Evolutionary conservation across 106 monocot species (phyloP).

Genomic region (Xerophyta viscosa): DNA sequence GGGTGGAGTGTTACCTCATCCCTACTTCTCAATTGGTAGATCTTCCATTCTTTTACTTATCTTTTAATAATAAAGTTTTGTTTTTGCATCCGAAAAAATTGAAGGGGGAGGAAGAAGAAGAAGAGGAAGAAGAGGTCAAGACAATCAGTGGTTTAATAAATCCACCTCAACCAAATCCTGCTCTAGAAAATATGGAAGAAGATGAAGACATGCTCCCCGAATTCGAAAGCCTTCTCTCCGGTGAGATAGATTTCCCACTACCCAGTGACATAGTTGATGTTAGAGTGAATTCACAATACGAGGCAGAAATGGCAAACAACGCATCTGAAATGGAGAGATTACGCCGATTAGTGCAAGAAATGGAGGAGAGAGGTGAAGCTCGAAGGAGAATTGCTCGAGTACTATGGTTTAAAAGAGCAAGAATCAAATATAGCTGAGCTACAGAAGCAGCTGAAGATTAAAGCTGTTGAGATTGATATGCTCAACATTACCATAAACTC

Average conservation of each 20-base stretch:
- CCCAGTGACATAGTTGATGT: constrained; percentile 42
- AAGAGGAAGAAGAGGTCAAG: constrained; percentile 83
- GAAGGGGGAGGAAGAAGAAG: constrained; percentile 52
- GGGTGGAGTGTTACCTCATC: no score
- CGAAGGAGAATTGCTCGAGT: constrained; percentile 83
- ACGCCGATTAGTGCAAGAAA: constrained; percentile 50
- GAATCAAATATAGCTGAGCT: constrained; percentile 64
- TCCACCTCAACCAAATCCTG: constrained; percentile 9
- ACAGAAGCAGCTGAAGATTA: constrained; percentile 81
- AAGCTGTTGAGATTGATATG: constrained; percentile 69
- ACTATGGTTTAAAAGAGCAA: constrained; percentile 90
- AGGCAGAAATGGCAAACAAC: constrained; percentile 46
- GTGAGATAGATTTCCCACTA: constrained; percentile 60
- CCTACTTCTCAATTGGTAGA: no score
- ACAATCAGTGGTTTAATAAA: constrained; percentile 47
- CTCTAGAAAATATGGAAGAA: constrained; percentile 13
- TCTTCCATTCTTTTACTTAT: not conserved
- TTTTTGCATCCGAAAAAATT: not conserved
- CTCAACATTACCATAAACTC: constrained; percentile 70
- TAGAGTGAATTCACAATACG: constrained; percentile 34
- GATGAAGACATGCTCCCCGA: constrained; percentile 63
- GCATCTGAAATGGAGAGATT: constrained; percentile 61
- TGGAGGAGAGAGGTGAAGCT: constrained; percentile 92
- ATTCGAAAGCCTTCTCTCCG: constrained; percentile 62
- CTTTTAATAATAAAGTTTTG: not conserved